Percentiles rank a stretch among this genome's conserved stretches.
These are phyloP conservation scores for Pseudotsuga menziesii DNA, from an alignment of 75 land plant species.

Conservation along the genomic window DNA sequence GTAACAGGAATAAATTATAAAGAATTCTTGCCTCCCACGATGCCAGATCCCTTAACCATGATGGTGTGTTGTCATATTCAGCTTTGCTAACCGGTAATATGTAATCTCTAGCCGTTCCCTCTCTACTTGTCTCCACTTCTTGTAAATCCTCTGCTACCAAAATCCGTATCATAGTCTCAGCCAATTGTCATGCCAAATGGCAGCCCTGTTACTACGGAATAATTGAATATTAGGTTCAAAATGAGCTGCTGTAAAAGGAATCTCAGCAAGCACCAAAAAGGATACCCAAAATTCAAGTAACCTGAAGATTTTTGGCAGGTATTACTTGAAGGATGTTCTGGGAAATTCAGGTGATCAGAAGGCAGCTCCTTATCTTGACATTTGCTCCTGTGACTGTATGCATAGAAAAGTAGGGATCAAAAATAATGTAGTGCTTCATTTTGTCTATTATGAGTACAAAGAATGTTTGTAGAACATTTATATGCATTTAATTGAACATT, in stretches of 20 bases:
- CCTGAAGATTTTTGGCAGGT: not conserved
- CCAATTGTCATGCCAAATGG: not conserved
- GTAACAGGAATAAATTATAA: too few species aligned
- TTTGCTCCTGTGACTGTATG: conserved; percentile 5
- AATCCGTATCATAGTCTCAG: not conserved
- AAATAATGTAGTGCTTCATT: too few species aligned
- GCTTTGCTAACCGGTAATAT: too few species aligned
- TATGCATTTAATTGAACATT: too few species aligned
- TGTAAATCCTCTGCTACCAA: not conserved
- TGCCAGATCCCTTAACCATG: too few species aligned
- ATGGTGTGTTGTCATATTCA: too few species aligned
- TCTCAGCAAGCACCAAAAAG: not conserved
- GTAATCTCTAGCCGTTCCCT: too few species aligned
- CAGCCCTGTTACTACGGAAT: not conserved
- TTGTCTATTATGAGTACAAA: too few species aligned
- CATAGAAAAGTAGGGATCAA: too few species aligned
- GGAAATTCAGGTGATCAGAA: not conserved
- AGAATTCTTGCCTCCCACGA: too few species aligned
- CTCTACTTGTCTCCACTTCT: not conserved
- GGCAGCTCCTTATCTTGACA: conserved; percentile 4
- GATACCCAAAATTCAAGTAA: not conserved
- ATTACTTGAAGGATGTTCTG: not conserved
- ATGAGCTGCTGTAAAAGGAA: not conserved
- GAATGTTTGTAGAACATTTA: too few species aligned
- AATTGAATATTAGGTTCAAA: not conserved